These are phyloP conservation scores for Saccharomycopsis selenospora DNA, from an alignment of 805 yeast genomes.

Conservation along the genomic window DNA sequence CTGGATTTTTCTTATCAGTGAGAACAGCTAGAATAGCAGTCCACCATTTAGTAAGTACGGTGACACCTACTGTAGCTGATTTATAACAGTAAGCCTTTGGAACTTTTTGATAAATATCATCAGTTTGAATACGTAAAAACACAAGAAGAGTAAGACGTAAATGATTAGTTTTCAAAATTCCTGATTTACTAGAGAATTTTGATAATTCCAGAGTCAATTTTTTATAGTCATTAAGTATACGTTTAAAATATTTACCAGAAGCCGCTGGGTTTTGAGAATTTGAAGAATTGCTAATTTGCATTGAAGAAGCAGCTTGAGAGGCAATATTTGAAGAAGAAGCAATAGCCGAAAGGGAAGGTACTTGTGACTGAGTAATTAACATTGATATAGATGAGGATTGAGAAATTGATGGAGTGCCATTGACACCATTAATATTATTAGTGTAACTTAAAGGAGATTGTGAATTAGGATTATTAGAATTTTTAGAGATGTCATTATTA, in stretches of 20 bases:
- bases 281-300: not conserved
- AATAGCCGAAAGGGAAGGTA: not conserved
- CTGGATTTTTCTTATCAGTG: conserved; percentile 27
- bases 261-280: not conserved
- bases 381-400: not conserved
- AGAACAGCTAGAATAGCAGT: conserved; percentile 32
- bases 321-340: not conserved
- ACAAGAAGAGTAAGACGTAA: conserved; percentile 13
- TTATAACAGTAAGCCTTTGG: conserved; percentile 6
- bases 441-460: not conserved
- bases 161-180: conserved; percentile 16
- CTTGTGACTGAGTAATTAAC: not conserved
- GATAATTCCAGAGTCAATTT: conserved; percentile 16
- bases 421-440: not conserved
- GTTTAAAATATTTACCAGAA: conserved; percentile 8
- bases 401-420: not conserved
- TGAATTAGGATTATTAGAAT: not conserved
- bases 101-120: conserved; percentile 6
- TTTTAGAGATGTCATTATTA: not conserved
- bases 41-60: conserved; percentile 45
- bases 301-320: too few species aligned
- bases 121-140: conserved; percentile 15
- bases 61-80: conserved; percentile 13
- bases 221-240: conserved; percentile 10
- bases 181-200: conserved; percentile 13